Percentiles rank a stretch among this genome's conserved stretches.
Evolutionary conservation across 2,329 filamentous ascomycete genomes (phyloP).

Genomic region (Fusarium sp.): DNA sequence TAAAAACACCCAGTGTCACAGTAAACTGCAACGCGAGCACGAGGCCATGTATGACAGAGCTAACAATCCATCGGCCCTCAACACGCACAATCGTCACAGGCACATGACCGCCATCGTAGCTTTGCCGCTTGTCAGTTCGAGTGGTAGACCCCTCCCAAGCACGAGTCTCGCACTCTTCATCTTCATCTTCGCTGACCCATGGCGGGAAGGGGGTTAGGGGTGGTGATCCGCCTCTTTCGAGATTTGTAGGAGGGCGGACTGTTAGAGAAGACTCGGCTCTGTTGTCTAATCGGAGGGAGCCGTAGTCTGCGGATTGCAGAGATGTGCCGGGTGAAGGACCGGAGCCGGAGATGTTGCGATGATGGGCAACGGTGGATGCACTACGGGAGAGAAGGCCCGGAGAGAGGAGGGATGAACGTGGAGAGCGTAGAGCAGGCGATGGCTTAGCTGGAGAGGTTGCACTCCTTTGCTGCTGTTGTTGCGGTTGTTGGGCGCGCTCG

Average conservation of each 20-base stretch:
- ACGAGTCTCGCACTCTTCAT: constrained; percentile 30
- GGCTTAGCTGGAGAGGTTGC: constrained; percentile 26
- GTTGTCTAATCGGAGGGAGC: constrained; percentile 17
- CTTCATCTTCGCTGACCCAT: constrained; percentile 42
- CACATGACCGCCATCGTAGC: constrained; percentile 8
- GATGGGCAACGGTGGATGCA: constrained; percentile 11
- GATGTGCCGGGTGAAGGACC: constrained; percentile 23
- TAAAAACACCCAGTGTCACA: constrained; percentile 47
- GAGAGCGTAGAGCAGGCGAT: constrained; percentile 14
- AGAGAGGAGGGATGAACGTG: constrained; percentile 21
- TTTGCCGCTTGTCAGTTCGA: constrained; percentile 11
- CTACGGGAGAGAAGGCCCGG: constrained; percentile 22
- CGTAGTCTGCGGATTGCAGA: constrained; percentile 21
- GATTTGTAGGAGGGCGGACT: constrained; percentile 29
- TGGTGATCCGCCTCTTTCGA: constrained; percentile 26
- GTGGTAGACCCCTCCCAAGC: constrained; percentile 26
- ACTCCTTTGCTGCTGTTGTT: constrained; percentile 7
- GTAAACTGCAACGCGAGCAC: constrained; percentile 50
- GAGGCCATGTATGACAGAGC: constrained; percentile 46
- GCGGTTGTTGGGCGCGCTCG: constrained; percentile 11
- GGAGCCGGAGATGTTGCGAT: constrained; percentile 18
- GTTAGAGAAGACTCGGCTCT: constrained; percentile 42
- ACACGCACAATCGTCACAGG: constrained; percentile 19
- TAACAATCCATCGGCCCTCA: constrained; percentile 36
- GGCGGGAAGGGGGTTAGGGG: constrained; percentile 52